These are phyloP conservation scores for Scheffersomyces lignicola DNA, from an alignment of 1,139 yeast species.

Conservation along the genomic window DNA sequence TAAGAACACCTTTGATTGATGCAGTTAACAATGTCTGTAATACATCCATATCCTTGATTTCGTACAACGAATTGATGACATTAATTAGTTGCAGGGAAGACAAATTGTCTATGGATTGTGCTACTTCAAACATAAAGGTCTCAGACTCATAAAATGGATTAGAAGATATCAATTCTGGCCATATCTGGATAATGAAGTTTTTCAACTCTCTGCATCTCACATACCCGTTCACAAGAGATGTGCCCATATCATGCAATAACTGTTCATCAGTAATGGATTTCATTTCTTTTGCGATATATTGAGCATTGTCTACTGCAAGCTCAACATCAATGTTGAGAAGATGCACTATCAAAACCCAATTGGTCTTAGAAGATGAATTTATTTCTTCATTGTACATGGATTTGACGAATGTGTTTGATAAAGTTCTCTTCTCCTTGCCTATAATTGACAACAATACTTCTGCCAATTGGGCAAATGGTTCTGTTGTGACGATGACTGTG, in stretches of 20 bases:
- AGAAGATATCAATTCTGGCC: slow-evolving; percentile 38
- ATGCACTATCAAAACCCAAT: slow-evolving; percentile 48
- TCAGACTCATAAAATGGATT: slow-evolving; percentile 25
- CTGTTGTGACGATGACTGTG: slow-evolving; percentile 27
- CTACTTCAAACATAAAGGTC: slow-evolving; percentile 33
- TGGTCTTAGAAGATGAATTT: slow-evolving; percentile 15
- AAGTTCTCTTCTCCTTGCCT: slow-evolving; percentile 43
- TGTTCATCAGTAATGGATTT: slow-evolving; percentile 9
- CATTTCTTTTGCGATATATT: slow-evolving; percentile 21
- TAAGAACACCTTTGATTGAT: slow-evolving; percentile 40
- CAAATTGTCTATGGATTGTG: slow-evolving; percentile 40
- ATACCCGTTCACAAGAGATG: slow-evolving; percentile 46
- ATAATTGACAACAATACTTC: slow-evolving; percentile 39
- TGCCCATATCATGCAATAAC: slow-evolving; percentile 25
- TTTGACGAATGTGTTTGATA: slow-evolving; percentile 48
- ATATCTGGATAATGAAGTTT: slow-evolving; percentile 44
- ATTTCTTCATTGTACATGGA: slow-evolving; percentile 32
- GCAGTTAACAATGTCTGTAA: slow-evolving; percentile 30
- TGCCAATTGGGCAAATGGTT: slow-evolving; percentile 31
- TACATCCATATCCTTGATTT: slow-evolving; percentile 9
- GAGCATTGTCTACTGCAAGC: slow-evolving; percentile 43
- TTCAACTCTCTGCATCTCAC: slow-evolving; percentile 60
- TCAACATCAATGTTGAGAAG: slow-evolving; percentile 52
- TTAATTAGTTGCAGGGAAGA: slow-evolving; percentile 47
- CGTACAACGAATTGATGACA: slow-evolving; percentile 14